Evolutionary conservation across 208 protist species (phyloP), one percentile per base, ranked within the genome.

Genomic region (Angomonas deanei): DNA sequence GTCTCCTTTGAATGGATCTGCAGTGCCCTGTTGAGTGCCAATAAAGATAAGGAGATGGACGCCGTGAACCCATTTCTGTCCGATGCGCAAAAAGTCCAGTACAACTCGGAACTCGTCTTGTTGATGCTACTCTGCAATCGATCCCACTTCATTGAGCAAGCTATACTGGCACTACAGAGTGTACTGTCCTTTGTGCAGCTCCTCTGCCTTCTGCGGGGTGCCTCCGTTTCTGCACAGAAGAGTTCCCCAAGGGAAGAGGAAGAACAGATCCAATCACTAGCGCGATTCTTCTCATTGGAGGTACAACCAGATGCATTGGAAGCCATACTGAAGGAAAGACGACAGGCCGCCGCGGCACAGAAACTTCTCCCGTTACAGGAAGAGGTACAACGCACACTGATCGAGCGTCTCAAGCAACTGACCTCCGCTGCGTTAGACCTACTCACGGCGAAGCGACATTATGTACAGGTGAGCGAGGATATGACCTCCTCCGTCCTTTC

Each of bases 41-140:
- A 62, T 23, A 58, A 84, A 23, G 70, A 68, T 46, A 24, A 36
- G 0, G 89, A 96, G 61, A 50, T 96, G n/a, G 34, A 21, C 15
- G 53, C 61, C 23, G 61, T 82, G 32, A 96, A 96, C 69, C 79
- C 75, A 4, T 91, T 83, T 67, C 74, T 92, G 52, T 23, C 59
- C 68, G 19, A 30, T 34, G 4, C 65, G 42, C 26, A 46, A 90
- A 36, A 59, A 42, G 15, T 15, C 36, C 21, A 24, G 15, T 52
- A 30, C 15, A 19, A 70, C 27, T 64, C 71, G 24, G 70, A 78
- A 39, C 58, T 91, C 28, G 64, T 82, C 10, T 39, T 80, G n/a
- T 67, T 87, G 32, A 83, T 94, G 78, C 62, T 93, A 57, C 66
- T 84, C 17, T 75, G 85, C 39, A 86, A 75, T 58, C 79, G 87